A percentile compares a stretch with the other conserved stretches of the same genome.
Evolutionary conservation across 1,284 basidiomycete species (phyloP).

Genomic region (Moesziomyces sp.): DNA sequence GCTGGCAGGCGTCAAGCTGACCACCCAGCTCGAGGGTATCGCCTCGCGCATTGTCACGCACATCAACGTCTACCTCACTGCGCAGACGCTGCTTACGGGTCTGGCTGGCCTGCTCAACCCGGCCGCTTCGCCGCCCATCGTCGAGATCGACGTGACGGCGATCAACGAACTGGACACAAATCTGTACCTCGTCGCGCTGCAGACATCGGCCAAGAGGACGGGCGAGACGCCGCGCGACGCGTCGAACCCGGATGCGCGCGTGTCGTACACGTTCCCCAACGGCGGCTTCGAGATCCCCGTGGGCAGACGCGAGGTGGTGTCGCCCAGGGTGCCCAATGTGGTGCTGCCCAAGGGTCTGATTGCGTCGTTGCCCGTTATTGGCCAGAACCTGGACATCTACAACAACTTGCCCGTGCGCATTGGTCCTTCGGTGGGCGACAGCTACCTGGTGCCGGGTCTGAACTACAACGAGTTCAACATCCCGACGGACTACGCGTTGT

Average conservation of each 20-base stretch:
- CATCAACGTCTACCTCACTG: conserved; percentile 50
- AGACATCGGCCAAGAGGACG: conserved; percentile 30
- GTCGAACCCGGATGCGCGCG: conserved; percentile 22
- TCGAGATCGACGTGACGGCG: conserved; percentile 41
- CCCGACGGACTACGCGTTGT: conserved; percentile 35
- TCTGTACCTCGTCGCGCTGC: conserved; percentile 37
- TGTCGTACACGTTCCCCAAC: conserved; percentile 46
- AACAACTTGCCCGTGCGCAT: conserved; percentile 38
- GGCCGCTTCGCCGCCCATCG: conserved; percentile 9
- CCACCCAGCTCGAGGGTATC: conserved; percentile 72
- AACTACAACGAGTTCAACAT: conserved; percentile 53
- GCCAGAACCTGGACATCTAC: conserved; percentile 49
- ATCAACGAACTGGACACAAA: conserved; percentile 41
- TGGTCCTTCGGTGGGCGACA: conserved; percentile 38
- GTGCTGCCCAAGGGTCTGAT: conserved; percentile 49
- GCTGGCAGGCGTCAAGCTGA: conserved; percentile 73
- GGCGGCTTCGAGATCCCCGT: too few species aligned
- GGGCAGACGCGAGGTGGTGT: background rate
- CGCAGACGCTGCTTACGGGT: conserved; percentile 31
- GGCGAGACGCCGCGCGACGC: conserved; percentile 29
- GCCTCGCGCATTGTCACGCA: conserved; percentile 49
- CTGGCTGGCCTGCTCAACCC: conserved; percentile 20
- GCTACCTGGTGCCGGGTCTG: conserved; percentile 46
- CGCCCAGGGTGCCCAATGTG: conserved; percentile 42
- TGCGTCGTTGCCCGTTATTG: conserved; percentile 40